A percentile compares a stretch with the other conserved stretches of the same genome.
These are phyloP conservation scores for Pleurotus pulmonarius DNA, from an alignment of 768 basidiomycete species.

Conservation along the genomic window DNA sequence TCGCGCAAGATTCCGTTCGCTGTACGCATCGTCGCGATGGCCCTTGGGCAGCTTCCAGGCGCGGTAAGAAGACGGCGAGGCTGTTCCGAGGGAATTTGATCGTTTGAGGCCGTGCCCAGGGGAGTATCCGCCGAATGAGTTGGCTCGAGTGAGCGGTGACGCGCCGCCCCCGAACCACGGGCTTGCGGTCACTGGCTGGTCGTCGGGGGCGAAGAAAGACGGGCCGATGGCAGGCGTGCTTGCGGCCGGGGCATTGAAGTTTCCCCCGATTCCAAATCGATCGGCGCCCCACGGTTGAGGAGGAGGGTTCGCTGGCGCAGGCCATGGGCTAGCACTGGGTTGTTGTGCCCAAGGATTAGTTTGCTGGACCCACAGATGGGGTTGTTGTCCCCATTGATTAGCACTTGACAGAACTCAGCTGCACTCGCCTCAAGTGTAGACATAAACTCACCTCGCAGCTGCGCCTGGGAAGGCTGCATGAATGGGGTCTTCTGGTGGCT, in stretches of 20 bases:
- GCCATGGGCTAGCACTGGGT: too few species aligned
- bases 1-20: constrained; percentile 11
- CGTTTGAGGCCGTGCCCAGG: constrained; percentile 2
- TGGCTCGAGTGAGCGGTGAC: neutral
- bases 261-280: too few species aligned
- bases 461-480: neutral
- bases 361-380: too few species aligned
- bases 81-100: neutral
- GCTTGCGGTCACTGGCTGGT: constrained; percentile 1
- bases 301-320: too few species aligned
- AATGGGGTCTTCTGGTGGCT: neutral
- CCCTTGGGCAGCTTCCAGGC: neutral
- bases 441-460: neutral
- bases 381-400: too few species aligned
- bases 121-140: neutral
- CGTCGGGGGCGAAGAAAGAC: neutral
- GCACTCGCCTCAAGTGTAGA: neutral
- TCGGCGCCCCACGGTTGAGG: too few species aligned
- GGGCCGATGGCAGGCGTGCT: neutral
- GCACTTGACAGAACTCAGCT: too few species aligned
- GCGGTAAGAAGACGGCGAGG: neutral
- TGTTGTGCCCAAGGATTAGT: too few species aligned
- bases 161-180: neutral
- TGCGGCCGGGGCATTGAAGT: neutral
- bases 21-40: constrained; percentile 6